phyloP scores from a whole-genome alignment of 495 filamentous ascomycete genomes.

The Ascodesmis nigricans region DNA sequence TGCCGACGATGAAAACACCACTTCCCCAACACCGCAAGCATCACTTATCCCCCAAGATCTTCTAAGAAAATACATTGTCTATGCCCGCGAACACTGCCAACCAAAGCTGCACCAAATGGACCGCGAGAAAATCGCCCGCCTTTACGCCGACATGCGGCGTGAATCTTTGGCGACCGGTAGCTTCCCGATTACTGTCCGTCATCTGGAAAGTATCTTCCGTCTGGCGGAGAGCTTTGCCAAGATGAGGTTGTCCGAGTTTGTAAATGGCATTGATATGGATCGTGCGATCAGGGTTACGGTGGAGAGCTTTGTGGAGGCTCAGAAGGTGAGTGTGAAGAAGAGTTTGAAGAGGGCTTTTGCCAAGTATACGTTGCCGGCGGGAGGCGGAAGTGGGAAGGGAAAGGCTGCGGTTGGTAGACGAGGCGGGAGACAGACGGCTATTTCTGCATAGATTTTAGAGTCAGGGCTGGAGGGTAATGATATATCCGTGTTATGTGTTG shows the following conservation, averaged over 20 bases:
- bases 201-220: constrained; percentile 93
- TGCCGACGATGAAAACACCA: constrained; percentile 9
- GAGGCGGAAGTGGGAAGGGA: constrained; percentile 5
- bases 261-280: constrained; percentile 73
- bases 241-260: constrained; percentile 91
- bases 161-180: constrained; percentile 83
- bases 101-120: constrained; percentile 97
- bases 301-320: constrained; percentile 83
- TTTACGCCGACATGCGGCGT: constrained; percentile 90
- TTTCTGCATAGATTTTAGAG: constrained; percentile 11
- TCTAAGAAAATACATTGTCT: constrained; percentile 90
- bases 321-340: constrained; percentile 97
- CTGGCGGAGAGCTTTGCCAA: constrained; percentile 91
- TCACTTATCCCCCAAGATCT: constrained; percentile 62
- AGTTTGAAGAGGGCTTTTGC: constrained; percentile 88
- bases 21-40: constrained; percentile 5
- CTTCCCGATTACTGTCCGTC: constrained; percentile 96
- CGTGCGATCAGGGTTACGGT: constrained; percentile 93
- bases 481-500: too few species aligned
- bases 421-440: constrained; percentile 6
- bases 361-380: constrained; percentile 47
- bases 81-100: constrained; percentile 69
- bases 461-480: too few species aligned
- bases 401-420: constrained; percentile 5
- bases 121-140: constrained; percentile 79